Conservation (phyloP, 108 stramenopile species). For the Fragilaria radians region DNA sequence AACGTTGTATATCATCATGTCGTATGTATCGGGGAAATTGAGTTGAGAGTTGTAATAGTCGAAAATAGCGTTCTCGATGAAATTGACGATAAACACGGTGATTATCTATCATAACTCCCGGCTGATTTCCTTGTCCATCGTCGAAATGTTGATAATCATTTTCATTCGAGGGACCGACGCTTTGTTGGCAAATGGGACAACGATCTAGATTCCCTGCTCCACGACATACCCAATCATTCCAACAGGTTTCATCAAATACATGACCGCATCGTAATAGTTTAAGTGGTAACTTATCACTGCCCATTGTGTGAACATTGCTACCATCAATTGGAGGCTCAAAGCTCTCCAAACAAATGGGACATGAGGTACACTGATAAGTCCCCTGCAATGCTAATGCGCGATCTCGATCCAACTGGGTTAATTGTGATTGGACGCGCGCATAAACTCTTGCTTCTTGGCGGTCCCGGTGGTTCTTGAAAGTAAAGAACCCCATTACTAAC, state of each 20-base stretch:
- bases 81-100: too few relatives aligned
- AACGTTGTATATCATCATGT: too few relatives aligned
- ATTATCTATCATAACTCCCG: too few relatives aligned
- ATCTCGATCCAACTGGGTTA: constrained; percentile 62
- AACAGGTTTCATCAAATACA: constrained; percentile 82
- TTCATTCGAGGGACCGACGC: too few relatives aligned
- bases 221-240: constrained; percentile 71
- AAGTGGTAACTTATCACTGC: constrained; percentile 58
- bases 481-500: constrained; percentile 72
- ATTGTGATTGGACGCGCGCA: constrained; percentile 46
- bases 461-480: constrained; percentile 79
- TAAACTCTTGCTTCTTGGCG: constrained; percentile 60
- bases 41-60: too few relatives aligned
- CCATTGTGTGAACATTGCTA: constrained; percentile 58
- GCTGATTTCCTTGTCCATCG: too few relatives aligned
- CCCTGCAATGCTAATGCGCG: constrained; percentile 59
- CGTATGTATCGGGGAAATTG: too few relatives aligned
- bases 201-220: constrained; percentile 73
- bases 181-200: constrained; percentile 81
- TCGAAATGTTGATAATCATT: too few relatives aligned
- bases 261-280: constrained; percentile 85
- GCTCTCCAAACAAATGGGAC: constrained; percentile 79
- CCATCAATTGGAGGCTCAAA: constrained; percentile 57
- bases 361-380: constrained; percentile 51
- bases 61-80: too few relatives aligned